Percentiles rank a stretch among this genome's conserved stretches.
Evolutionary conservation across 345 rosid genomes (phyloP).

Genomic region (Gossypioides kirkii): DNA sequence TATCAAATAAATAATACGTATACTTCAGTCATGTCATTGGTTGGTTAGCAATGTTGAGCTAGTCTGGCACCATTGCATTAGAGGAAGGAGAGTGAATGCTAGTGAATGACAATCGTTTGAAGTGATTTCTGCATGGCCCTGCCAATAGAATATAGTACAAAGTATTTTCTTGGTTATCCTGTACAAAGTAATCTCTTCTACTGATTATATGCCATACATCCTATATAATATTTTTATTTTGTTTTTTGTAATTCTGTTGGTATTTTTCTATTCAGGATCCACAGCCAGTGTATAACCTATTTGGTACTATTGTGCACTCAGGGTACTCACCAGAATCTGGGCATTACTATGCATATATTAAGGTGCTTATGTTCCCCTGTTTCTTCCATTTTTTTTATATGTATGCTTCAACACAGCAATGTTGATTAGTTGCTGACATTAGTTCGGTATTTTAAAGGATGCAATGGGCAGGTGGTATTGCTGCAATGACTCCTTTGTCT

Average conservation of each 20-base stretch:
- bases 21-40: not conserved
- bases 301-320: constrained; percentile 93
- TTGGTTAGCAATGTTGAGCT: constrained; percentile 1
- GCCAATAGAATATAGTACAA: not conserved
- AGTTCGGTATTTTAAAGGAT: constrained; percentile 46
- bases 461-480: constrained; percentile 86
- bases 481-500: constrained; percentile 80
- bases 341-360: constrained; percentile 93
- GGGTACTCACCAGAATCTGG: constrained; percentile 92
- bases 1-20: not conserved
- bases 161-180: not conserved
- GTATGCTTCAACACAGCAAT: constrained; percentile 1
- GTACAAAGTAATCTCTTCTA: not conserved
- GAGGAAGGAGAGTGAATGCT: not conserved
- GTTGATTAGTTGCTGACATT: constrained; percentile 19
- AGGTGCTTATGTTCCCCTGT: constrained; percentile 37
- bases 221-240: not conserved
- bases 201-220: not conserved
- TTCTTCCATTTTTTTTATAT: not conserved
- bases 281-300: constrained; percentile 80
- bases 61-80: not conserved
- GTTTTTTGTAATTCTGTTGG: constrained; percentile 2
- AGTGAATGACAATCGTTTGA: not conserved
- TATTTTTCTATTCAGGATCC: constrained; percentile 53
- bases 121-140: not conserved